These are phyloP conservation scores for Schizochytrium sp. DNA, from an alignment of 108 stramenopile species.

Conservation along the genomic window DNA sequence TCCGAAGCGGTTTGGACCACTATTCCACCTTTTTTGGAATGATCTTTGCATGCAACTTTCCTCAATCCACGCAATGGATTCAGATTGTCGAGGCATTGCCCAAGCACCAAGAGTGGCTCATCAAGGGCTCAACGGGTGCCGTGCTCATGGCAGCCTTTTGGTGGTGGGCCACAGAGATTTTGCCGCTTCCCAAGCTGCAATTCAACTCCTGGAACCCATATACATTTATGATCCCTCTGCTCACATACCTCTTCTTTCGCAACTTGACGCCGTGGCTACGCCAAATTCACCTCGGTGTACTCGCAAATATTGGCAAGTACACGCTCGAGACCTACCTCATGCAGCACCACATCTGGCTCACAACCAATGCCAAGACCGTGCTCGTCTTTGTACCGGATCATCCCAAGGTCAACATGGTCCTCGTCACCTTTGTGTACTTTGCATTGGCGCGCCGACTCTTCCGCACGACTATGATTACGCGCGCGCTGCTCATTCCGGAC, in stretches of 20 bases:
- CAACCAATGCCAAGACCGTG: constrained; percentile 52
- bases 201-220: constrained; percentile 94
- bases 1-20: constrained; percentile 84
- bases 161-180: constrained; percentile 67
- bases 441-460: neutral
- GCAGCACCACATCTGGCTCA: constrained; percentile 97
- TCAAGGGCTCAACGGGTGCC: constrained; percentile 53
- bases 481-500: neutral
- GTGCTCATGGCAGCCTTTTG: constrained; percentile 51
- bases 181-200: constrained; percentile 60
- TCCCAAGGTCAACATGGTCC: constrained; percentile 1
- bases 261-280: constrained; percentile 77
- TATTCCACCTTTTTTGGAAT: constrained; percentile 90
- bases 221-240: constrained; percentile 80
- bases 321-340: constrained; percentile 94
- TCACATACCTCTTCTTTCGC: constrained; percentile 82
- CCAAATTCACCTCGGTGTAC: constrained; percentile 63
- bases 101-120: constrained; percentile 32
- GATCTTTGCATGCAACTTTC: constrained; percentile 86
- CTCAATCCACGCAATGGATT: constrained; percentile 70
- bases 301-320: constrained; percentile 86
- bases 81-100: constrained; percentile 69
- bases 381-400: constrained; percentile 32
- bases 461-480: neutral
- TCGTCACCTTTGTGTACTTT: constrained; percentile 13